These are phyloP conservation scores for Aplosporella prunicola DNA, from an alignment of 2,329 filamentous ascomycete species.

Conservation along the genomic window DNA sequence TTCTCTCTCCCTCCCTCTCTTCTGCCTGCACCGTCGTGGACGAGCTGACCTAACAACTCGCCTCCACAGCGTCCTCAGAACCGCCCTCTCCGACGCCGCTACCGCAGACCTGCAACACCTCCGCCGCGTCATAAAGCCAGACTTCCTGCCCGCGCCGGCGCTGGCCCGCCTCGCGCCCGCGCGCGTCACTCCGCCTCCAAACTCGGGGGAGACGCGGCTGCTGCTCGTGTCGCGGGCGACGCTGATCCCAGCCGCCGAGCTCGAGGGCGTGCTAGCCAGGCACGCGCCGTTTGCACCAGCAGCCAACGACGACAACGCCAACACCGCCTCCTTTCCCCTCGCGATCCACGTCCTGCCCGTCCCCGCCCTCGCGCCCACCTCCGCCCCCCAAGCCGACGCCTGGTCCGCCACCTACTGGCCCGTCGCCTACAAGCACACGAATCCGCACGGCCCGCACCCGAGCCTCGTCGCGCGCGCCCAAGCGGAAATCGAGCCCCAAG, in stretches of 20 bases:
- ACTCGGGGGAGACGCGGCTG: slow-evolving; percentile 31
- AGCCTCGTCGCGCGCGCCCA: slow-evolving; percentile 61
- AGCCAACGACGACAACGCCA: background rate
- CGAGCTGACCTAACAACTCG: slow-evolving; percentile 23
- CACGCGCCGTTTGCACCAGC: slow-evolving; percentile 31
- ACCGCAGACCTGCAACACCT: slow-evolving; percentile 45
- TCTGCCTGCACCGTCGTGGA: slow-evolving; percentile 10
- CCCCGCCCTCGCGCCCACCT: slow-evolving; percentile 65
- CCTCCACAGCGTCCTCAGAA: slow-evolving; percentile 38
- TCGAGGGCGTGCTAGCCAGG: slow-evolving; percentile 33
- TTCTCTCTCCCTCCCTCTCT: slow-evolving; percentile 10
- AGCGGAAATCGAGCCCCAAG: slow-evolving; percentile 56
- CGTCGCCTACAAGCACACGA: slow-evolving; percentile 76
- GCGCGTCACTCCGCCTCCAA: slow-evolving; percentile 23
- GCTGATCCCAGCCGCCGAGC: slow-evolving; percentile 44
- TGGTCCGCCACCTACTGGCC: slow-evolving; percentile 78
- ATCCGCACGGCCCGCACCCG: slow-evolving; percentile 76
- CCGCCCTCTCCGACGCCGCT: slow-evolving; percentile 34
- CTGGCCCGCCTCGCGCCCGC: slow-evolving; percentile 7
- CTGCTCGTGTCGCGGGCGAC: slow-evolving; percentile 44
- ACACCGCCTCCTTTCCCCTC: slow-evolving; percentile 26
- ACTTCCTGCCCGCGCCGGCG: slow-evolving; percentile 53
- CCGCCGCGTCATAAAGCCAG: slow-evolving; percentile 64
- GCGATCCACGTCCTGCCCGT: slow-evolving; percentile 58
- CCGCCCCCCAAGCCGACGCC: slow-evolving; percentile 60